Evolutionary conservation across 306 rosid genomes (phyloP), one percentile per base, ranked within the genome.

Genomic region (Glycine latifolia): DNA sequence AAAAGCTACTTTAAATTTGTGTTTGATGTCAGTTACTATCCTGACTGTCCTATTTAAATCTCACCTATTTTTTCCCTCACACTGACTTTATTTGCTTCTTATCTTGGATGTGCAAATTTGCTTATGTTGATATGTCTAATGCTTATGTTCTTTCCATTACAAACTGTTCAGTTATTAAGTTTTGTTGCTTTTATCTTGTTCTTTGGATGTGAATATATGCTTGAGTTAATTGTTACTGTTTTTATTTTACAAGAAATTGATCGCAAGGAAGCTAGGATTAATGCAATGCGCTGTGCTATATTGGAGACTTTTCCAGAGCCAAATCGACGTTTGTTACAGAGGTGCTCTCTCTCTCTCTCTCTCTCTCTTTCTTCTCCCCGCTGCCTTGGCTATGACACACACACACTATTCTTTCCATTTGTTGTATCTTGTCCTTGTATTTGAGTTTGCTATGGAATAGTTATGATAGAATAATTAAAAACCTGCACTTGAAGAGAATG

Each of bases 221-320:
- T 86, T 61, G 69, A 4, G 54, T 77, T 78, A 35, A 10, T 41
- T 85, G 20, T 81, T 81, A 17, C 80, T 63, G 43, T 70, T 81
- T 43, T 53, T 83, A 69, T 77, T 85, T 82, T 62, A 39, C 77
- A 12, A 96, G 99, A 92, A 96, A 91, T 93, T 80, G 99, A 96
- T 87, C 87, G 94, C 80, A 96, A 87, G 88, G 99, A 92, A 81
- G 90, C 92, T 77, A 90, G 97, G 84, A 88, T 90, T 31, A 93
- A 85, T 77, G 98, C 97, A 78, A 92, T 93, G 92, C 97, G 97
- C 14, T 82, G 92, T 81, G 92, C 98, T 73, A 89, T 93, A 77
- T 69, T 92, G 85, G 99, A 96, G 82, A 92, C 97, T 67, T 96
- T 96, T 87, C 99, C 99, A 2, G 99, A 96, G 82, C 99, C 99